A percentile compares a stretch with the other conserved stretches of the same genome.
Conservation (phyloP, 2,329 filamentous ascomycete genomes). For the Colletotrichum chlorophyti region DNA sequence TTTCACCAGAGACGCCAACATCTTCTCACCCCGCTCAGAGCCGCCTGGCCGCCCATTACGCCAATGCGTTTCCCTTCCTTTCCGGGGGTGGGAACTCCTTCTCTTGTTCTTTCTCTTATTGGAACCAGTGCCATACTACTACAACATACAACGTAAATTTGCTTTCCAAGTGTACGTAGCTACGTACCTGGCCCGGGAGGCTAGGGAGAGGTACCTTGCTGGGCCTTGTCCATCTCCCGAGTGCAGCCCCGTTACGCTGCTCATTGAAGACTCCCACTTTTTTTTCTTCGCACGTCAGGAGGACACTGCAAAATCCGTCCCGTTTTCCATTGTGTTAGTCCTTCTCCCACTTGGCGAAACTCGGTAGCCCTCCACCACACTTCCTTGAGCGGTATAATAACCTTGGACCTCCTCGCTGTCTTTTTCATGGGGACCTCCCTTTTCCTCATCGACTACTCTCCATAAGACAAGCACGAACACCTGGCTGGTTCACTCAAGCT, state of each 20-base stretch:
- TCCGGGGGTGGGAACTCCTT: background rate
- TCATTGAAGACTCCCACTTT: conserved; percentile 16
- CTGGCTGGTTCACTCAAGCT: conserved; percentile 3
- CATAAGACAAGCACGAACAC: background rate
- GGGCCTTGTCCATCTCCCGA: background rate
- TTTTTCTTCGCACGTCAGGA: conserved; percentile 27
- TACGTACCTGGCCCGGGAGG: conserved; percentile 8
- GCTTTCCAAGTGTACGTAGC: conserved; percentile 2
- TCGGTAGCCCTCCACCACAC: conserved; percentile 10
- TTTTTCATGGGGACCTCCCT: background rate
- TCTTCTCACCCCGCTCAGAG: conserved; percentile 1
- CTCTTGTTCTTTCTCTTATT: background rate
- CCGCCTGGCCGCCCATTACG: background rate
- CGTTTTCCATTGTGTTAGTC: background rate
- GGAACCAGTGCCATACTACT: background rate
- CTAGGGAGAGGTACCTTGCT: background rate
- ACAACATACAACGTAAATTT: too few species aligned
- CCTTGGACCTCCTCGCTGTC: conserved; percentile 14
- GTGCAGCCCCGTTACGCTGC: conserved; percentile 26
- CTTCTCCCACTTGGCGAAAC: background rate
- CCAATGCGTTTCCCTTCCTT: conserved; percentile 14
- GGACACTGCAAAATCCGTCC: conserved; percentile 16
- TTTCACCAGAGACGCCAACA: conserved; percentile 22
- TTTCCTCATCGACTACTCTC: conserved; percentile 17
- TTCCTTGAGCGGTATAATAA: too few species aligned